Percentiles rank a stretch among this genome's conserved stretches.
These are phyloP conservation scores for Elsinoe australis DNA, from an alignment of 2,329 filamentous ascomycete genomes.

Conservation along the genomic window DNA sequence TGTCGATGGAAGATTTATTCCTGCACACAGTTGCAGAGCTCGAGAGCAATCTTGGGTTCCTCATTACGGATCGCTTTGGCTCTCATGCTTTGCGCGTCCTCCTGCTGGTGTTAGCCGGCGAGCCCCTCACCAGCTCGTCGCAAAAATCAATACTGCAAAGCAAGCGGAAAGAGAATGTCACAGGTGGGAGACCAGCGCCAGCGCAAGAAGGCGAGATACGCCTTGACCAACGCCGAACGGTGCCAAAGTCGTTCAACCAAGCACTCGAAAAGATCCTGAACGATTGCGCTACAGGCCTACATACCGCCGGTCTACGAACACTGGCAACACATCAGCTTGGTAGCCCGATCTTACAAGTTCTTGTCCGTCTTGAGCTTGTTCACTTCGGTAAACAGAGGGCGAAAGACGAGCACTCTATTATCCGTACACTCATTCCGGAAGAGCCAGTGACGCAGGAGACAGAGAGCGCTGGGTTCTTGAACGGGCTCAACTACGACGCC, in stretches of 20 bases:
- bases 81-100: conserved; percentile 86
- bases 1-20: conserved; percentile 77
- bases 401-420: conserved; percentile 59
- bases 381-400: conserved; percentile 60
- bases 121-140: conserved; percentile 63
- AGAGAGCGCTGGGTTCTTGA: conserved; percentile 72
- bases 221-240: conserved; percentile 38
- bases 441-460: conserved; percentile 65
- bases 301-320: conserved; percentile 71
- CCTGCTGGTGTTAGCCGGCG: conserved; percentile 74
- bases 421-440: conserved; percentile 71
- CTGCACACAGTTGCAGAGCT: conserved; percentile 77
- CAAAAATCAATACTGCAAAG: conserved; percentile 74
- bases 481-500: conserved; percentile 78
- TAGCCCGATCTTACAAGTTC: conserved; percentile 84
- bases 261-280: conserved; percentile 75
- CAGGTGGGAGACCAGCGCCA: conserved; percentile 47
- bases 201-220: conserved; percentile 38
- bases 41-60: conserved; percentile 71
- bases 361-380: conserved; percentile 78
- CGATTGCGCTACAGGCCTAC: conserved; percentile 66
- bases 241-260: conserved; percentile 70
- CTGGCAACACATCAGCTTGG: conserved; percentile 83
- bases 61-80: conserved; percentile 81
- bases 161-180: conserved; percentile 82